Evolutionary conservation across 306 rosid species (phyloP).

Genomic region (Begonia fuchsioides): DNA sequence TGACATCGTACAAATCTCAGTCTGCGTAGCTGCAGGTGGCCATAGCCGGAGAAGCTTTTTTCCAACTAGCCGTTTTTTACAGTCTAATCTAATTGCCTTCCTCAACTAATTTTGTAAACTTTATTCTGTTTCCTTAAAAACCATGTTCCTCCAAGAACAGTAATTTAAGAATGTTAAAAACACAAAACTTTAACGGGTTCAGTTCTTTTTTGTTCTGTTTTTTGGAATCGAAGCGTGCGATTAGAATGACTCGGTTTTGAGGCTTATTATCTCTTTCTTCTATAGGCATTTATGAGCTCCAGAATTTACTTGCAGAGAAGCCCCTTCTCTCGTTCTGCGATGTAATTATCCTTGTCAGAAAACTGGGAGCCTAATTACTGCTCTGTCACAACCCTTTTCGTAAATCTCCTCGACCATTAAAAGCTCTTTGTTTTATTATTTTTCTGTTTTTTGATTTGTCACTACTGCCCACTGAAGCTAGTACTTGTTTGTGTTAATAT

Average conservation of each 20-base stretch:
- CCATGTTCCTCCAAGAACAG: too few species aligned
- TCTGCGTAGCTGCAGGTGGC: slow-evolving; percentile 6
- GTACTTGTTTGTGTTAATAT: background rate
- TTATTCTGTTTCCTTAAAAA: too few species aligned
- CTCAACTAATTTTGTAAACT: too few species aligned
- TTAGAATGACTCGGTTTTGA: too few species aligned
- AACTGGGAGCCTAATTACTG: background rate
- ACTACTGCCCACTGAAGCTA: background rate
- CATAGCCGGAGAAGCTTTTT: slow-evolving; percentile 23
- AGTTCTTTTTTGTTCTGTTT: too few species aligned
- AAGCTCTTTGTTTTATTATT: background rate
- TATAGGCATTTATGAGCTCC: background rate
- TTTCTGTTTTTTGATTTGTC: background rate
- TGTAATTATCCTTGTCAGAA: background rate
- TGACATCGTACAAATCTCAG: slow-evolving; percentile 24
- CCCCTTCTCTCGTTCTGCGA: background rate
- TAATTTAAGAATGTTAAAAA: too few species aligned
- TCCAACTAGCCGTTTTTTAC: slow-evolving; percentile 45
- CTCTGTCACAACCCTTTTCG: background rate
- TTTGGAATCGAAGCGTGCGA: too few species aligned
- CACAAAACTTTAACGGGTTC: too few species aligned
- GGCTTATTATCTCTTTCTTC: too few species aligned
- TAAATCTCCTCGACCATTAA: background rate
- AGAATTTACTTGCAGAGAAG: background rate
- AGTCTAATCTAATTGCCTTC: too few species aligned